A percentile compares a stretch with the other conserved stretches of the same genome.
phyloP scores from a whole-genome alignment of 2,329 filamentous ascomycete genomes.

The Cladophialophora exuberans region DNA sequence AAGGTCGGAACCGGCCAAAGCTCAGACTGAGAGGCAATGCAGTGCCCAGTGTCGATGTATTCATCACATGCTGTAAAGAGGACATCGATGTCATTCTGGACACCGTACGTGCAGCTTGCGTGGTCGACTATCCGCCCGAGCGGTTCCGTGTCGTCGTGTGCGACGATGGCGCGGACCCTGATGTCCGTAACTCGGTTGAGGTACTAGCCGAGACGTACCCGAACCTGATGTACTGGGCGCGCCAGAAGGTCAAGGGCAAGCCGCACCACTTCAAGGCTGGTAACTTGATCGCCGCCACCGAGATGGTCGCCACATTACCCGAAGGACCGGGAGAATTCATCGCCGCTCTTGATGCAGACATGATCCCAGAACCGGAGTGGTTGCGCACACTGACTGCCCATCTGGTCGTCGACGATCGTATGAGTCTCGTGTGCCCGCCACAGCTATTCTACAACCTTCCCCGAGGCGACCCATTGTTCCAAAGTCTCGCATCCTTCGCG shows the following conservation, averaged over 20 bases:
- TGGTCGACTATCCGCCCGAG: conserved; percentile 56
- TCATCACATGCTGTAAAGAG: conserved; percentile 61
- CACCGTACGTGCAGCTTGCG: conserved; percentile 55
- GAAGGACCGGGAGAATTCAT: conserved; percentile 32
- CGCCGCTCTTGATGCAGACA: conserved; percentile 38
- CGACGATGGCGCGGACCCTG: conserved; percentile 50
- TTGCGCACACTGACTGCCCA: conserved; percentile 34
- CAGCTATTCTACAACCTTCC: conserved; percentile 37
- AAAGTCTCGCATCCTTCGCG: conserved; percentile 30
- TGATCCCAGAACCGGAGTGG: conserved; percentile 37
- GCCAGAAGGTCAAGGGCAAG: conserved; percentile 34
- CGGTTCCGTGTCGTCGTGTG: conserved; percentile 58
- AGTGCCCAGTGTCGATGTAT: conserved; percentile 59
- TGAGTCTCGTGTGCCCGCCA: conserved; percentile 33
- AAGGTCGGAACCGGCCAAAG: conserved; percentile 20
- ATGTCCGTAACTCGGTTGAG: conserved; percentile 49
- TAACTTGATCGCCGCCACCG: conserved; percentile 32
- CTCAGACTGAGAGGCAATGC: conserved; percentile 39
- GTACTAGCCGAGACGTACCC: conserved; percentile 27
- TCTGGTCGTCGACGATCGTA: conserved; percentile 29
- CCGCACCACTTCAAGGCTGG: conserved; percentile 34
- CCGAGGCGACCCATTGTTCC: conserved; percentile 32
- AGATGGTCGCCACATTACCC: conserved; percentile 24
- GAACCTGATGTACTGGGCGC: conserved; percentile 48
- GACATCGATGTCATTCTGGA: conserved; percentile 59